These are phyloP conservation scores for Lachancea nothofagi DNA, from an alignment of 805 yeast genomes.

Conservation along the genomic window DNA sequence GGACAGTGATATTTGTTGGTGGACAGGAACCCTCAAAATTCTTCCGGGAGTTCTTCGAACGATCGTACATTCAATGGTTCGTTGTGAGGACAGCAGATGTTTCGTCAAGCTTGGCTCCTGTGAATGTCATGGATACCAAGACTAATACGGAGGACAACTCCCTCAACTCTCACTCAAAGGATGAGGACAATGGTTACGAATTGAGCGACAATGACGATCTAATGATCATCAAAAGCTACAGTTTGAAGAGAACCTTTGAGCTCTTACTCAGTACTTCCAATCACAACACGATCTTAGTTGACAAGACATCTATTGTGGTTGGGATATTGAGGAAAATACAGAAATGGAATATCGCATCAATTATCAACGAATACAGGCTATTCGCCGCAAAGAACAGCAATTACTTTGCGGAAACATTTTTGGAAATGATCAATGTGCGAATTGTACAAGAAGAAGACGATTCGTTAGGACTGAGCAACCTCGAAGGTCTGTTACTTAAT, in stretches of 20 bases:
- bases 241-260: conserved; percentile 62
- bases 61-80: conserved; percentile 46
- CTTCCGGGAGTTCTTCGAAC: conserved; percentile 58
- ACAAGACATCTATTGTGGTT: conserved; percentile 70
- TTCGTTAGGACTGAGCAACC: background rate
- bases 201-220: conserved; percentile 49
- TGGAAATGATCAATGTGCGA: conserved; percentile 58
- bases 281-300: conserved; percentile 70
- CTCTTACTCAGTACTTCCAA: conserved; percentile 54
- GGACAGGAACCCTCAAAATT: conserved; percentile 80
- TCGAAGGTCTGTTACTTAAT: background rate
- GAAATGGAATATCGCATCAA: conserved; percentile 83
- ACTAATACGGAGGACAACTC: conserved; percentile 4
- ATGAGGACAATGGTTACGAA: conserved; percentile 11
- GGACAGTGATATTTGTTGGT: conserved; percentile 67
- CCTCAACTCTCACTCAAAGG: conserved; percentile 6
- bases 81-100: conserved; percentile 33
- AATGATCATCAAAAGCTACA: conserved; percentile 67
- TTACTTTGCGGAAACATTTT: conserved; percentile 73
- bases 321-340: conserved; percentile 79
- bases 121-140: conserved; percentile 13
- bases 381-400: conserved; percentile 68
- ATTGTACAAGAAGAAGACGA: conserved; percentile 27
- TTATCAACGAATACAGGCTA: conserved; percentile 77
- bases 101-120: conserved; percentile 19